A percentile compares a stretch with the other conserved stretches of the same genome.
Conservation (phyloP, 2,329 filamentous ascomycete species). For the Tolypocladium nubicola region DNA sequence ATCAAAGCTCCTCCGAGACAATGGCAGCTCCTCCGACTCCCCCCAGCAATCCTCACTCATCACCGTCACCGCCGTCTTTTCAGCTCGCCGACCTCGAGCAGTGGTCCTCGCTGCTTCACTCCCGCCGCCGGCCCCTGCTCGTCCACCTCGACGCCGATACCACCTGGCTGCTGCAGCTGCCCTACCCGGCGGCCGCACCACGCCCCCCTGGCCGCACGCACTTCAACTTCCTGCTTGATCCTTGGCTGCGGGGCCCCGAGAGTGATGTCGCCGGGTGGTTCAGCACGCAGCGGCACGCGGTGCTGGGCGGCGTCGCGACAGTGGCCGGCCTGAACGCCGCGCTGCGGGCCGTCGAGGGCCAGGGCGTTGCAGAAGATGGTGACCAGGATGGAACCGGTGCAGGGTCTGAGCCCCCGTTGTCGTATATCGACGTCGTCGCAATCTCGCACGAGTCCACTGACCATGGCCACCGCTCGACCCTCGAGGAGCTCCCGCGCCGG, state of each 20-base stretch:
- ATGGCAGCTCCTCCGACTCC: background rate
- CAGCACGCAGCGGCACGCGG: constrained; percentile 52
- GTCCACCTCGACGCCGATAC: constrained; percentile 59
- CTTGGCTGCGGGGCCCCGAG: constrained; percentile 53
- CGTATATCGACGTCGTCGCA: constrained; percentile 43
- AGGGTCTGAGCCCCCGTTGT: background rate
- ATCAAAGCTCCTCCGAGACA: background rate
- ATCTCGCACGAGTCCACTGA: constrained; percentile 60
- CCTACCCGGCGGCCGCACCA: constrained; percentile 31
- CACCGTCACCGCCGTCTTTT: background rate
- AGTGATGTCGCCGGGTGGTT: constrained; percentile 55
- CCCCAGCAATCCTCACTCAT: background rate
- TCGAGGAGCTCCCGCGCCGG: constrained; percentile 39
- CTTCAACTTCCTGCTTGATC: constrained; percentile 56
- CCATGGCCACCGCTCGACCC: constrained; percentile 53
- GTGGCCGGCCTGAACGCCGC: constrained; percentile 44
- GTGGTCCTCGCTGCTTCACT: constrained; percentile 11
- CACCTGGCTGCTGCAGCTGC: constrained; percentile 56
- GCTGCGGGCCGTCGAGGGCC: constrained; percentile 35
- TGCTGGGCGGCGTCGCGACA: constrained; percentile 39
- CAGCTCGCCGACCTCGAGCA: constrained; percentile 6
- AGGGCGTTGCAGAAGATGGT: constrained; percentile 2
- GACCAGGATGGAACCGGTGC: background rate
- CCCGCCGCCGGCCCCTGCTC: constrained; percentile 29
- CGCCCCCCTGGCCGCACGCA: constrained; percentile 35